Evolutionary conservation across 129 eudicot genomes (phyloP).

Genomic region (Glebionis coronaria): DNA sequence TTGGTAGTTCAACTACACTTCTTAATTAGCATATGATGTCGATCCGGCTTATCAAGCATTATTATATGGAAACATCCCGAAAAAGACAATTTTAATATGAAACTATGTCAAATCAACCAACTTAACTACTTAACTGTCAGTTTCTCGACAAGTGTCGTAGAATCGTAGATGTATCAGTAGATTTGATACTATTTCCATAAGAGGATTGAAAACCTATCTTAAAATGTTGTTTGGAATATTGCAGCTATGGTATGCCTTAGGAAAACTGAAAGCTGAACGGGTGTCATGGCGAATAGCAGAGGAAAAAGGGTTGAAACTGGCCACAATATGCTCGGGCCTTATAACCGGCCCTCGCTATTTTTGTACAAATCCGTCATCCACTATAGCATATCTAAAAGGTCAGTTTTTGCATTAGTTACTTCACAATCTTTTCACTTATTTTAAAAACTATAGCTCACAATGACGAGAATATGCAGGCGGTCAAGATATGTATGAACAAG

Average conservation of each 20-base stretch:
- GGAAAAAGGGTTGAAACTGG: constrained; percentile 50
- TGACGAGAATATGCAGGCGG: constrained; percentile 40
- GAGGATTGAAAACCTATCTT: not conserved
- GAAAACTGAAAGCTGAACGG: constrained; percentile 69
- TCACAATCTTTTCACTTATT: not conserved
- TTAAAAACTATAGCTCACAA: not conserved
- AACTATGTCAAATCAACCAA: no score
- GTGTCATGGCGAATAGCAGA: constrained; percentile 63
- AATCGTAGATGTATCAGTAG: not conserved
- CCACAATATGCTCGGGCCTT: constrained; percentile 72
- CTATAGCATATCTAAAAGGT: constrained; percentile 81
- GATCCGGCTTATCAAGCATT: no score
- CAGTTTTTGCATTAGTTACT: not conserved
- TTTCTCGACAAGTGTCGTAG: not conserved
- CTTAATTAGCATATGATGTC: no score
- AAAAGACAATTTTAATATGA: no score
- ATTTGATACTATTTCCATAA: no score
- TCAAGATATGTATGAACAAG: constrained; percentile 55
- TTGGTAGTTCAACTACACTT: no score
- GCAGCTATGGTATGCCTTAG: constrained; percentile 81
- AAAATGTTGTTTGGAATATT: not conserved
- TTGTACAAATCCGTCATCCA: constrained; percentile 56
- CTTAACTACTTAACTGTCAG: no score
- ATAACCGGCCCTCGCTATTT: constrained; percentile 54
- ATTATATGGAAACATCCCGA: no score